Evolutionary conservation across 2,329 filamentous ascomycete species (phyloP), one percentile per base, ranked within the genome.

Genomic region (Byssothecium circinans): DNA sequence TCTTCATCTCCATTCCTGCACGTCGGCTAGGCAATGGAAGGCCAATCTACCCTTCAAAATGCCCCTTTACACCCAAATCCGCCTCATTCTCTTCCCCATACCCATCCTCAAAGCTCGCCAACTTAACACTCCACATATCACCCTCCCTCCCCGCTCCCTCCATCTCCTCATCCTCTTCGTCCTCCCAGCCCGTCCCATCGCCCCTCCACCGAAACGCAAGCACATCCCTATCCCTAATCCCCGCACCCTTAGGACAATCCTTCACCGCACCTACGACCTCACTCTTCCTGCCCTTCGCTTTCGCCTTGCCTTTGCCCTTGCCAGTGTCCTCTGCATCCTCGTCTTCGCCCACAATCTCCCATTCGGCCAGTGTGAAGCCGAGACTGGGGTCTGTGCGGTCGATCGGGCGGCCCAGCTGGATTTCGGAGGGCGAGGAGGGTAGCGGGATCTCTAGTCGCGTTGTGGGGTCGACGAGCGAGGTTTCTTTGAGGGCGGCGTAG

Each of bases 221-320:
- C 14, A 71, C 67, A 25, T 58, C 58, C 0, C 62, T 58, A 35
- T 74, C 69, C 37, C 54, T 68, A 50, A 74, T 25, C 1, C 65
- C 67, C 19, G 62, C 65, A 0, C 63, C 66, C 50, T 71, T 73
- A 1, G 67, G 60, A 57, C 65, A 72, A 11, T 65, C 52, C 36
- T 54, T 62, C 15, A 56, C 52, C 11, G 43, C 36, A 8, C 40
- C 50, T 6, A 40, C 46, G 1, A 32, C 29, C 8, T 17, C 42
- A 2, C 38, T 41, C 25, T 49, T 50, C 2, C 34, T 30, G 5
- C 22, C 35, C 29, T 46, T 52, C 8, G 60, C 70, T 49, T 73
- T 74, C 14, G 63, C 71, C 42, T 73, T 74, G 8, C 70, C 73
- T 41, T 76, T 75, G 14, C 65, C 64, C 22, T 65, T 73, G 8